phyloP scores from a whole-genome alignment of 495 filamentous ascomycete species.

The Penicillium taxi region DNA sequence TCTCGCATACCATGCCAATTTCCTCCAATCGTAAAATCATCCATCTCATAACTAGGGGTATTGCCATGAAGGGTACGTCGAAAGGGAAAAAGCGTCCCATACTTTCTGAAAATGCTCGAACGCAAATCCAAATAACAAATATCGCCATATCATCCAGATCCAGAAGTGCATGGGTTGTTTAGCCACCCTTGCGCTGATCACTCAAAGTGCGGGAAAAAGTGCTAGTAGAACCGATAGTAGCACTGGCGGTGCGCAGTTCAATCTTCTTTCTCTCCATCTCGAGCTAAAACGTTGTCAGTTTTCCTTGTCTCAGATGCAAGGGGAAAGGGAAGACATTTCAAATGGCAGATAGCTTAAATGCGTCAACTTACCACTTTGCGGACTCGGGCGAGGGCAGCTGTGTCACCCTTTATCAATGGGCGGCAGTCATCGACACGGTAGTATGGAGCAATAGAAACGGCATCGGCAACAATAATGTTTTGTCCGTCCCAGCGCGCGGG shows the following conservation, averaged over 20 bases:
- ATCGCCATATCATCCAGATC: constrained; percentile 3
- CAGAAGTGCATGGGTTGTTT: constrained; percentile 2
- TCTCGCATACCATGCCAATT: not conserved
- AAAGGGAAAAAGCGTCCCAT: constrained; percentile 2
- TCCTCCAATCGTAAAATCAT: constrained; percentile 1
- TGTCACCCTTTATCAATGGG: constrained; percentile 40
- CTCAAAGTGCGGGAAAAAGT: constrained; percentile 25
- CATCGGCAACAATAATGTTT: constrained; percentile 56
- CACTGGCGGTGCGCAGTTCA: constrained; percentile 38
- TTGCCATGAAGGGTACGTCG: constrained; percentile 12
- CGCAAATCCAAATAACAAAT: constrained; percentile 3
- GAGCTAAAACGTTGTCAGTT: constrained; percentile 32
- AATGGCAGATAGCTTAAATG: not conserved
- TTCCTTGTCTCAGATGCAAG: no score
- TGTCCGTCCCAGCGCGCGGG: constrained; percentile 55
- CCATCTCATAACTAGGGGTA: constrained; percentile 11
- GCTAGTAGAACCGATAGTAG: constrained; percentile 32
- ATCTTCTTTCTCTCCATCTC: constrained; percentile 47
- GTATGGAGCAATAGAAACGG: constrained; percentile 53
- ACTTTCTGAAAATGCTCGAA: constrained; percentile 2
- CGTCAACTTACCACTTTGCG: constrained; percentile 53
- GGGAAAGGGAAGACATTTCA: not conserved
- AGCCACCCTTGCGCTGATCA: constrained; percentile 25
- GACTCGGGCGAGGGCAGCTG: constrained; percentile 47
- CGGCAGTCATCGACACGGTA: constrained; percentile 54